These are phyloP conservation scores for Candida glucosophila DNA, from an alignment of 1,139 yeast species.

Conservation along the genomic window DNA sequence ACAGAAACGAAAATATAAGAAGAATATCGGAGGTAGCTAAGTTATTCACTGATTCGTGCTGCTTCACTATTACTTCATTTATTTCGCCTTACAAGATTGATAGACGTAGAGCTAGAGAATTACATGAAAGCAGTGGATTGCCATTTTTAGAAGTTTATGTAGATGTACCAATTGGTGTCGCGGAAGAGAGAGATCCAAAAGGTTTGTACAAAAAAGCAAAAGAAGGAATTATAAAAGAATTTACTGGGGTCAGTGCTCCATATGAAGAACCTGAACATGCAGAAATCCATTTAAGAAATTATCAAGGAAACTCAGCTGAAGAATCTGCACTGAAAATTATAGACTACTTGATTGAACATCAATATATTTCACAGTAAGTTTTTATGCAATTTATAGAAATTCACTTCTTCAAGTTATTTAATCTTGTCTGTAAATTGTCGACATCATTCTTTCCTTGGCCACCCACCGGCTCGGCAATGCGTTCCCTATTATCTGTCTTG, in stretches of 20 bases:
- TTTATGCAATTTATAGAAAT: neutral
- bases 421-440: slow-evolving; percentile 83
- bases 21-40: slow-evolving; percentile 89
- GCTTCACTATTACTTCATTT: slow-evolving; percentile 80
- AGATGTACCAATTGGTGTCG: slow-evolving; percentile 88
- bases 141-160: slow-evolving; percentile 87
- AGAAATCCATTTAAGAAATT: slow-evolving; percentile 74
- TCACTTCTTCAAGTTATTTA: slow-evolving; percentile 68
- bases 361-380: slow-evolving; percentile 26
- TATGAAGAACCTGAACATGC: slow-evolving; percentile 86
- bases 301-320: slow-evolving; percentile 58
- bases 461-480: slow-evolving; percentile 43
- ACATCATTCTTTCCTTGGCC: slow-evolving; percentile 43
- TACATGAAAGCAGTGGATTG: slow-evolving; percentile 66
- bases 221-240: slow-evolving; percentile 87
- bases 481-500: slow-evolving; percentile 18
- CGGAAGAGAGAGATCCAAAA: slow-evolving; percentile 95
- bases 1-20: slow-evolving; percentile 89
- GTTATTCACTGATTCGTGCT: slow-evolving; percentile 83
- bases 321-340: slow-evolving; percentile 70
- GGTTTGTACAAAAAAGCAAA: slow-evolving; percentile 95
- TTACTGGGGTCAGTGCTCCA: slow-evolving; percentile 93
- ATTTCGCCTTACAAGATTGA: slow-evolving; percentile 85
- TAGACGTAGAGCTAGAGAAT: slow-evolving; percentile 74
- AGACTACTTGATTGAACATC: slow-evolving; percentile 54